These are phyloP conservation scores for Lachancea fermentati DNA, from an alignment of 805 yeast genomes.

Conservation along the genomic window DNA sequence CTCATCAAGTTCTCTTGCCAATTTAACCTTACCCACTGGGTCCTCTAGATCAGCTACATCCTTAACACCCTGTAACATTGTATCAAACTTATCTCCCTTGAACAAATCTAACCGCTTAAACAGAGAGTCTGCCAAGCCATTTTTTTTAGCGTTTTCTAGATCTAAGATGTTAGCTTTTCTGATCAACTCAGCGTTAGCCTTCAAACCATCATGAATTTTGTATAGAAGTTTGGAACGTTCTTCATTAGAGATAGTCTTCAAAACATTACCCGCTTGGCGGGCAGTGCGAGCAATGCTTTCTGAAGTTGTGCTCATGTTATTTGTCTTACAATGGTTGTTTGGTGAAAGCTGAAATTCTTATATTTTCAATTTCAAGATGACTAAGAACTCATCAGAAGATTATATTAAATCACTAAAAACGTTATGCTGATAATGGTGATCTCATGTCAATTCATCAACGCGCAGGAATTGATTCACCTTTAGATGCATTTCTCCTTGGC, in stretches of 20 bases:
- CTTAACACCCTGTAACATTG: constrained; percentile 89
- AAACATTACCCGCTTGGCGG: constrained; percentile 71
- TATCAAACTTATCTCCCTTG: constrained; percentile 77
- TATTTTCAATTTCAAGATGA: too few species aligned
- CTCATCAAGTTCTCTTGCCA: constrained; percentile 82
- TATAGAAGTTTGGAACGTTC: constrained; percentile 69
- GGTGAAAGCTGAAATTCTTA: too few species aligned
- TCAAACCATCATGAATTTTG: constrained; percentile 65
- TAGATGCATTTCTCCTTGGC: constrained; percentile 20
- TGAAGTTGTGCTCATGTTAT: constrained; percentile 34
- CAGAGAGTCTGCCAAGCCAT: constrained; percentile 61
- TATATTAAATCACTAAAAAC: too few species aligned
- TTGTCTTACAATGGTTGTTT: neutral
- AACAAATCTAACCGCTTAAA: constrained; percentile 81
- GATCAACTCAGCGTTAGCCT: constrained; percentile 52
- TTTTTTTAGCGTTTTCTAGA: constrained; percentile 59
- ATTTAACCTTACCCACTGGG: constrained; percentile 84
- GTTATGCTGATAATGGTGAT: too few species aligned
- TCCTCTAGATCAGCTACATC: constrained; percentile 88
- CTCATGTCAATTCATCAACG: too few species aligned
- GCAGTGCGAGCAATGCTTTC: constrained; percentile 78
- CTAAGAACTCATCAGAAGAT: too few species aligned
- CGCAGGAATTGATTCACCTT: neutral
- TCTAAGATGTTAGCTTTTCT: constrained; percentile 71
- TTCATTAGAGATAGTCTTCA: constrained; percentile 71